phyloP scores from a whole-genome alignment of 2,329 filamentous ascomycete genomes.

The Rasamsonia emersonii region DNA sequence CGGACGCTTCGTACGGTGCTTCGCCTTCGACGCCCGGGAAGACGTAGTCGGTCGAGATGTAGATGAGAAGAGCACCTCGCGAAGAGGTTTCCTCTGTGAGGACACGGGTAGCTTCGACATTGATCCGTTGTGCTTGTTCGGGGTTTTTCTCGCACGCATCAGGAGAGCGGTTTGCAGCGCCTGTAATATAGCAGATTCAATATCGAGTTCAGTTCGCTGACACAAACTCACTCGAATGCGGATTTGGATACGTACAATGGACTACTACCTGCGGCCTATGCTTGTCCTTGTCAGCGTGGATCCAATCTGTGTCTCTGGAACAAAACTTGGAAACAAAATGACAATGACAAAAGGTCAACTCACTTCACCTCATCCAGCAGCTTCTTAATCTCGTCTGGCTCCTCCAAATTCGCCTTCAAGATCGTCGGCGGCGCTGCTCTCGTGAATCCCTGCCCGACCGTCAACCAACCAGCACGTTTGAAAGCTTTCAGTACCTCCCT shows the following conservation, averaged over 20 bases:
- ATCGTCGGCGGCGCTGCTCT: slow-evolving; percentile 63
- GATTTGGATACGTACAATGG: slow-evolving; percentile 57
- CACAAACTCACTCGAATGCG: too few species aligned
- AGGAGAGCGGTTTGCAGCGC: slow-evolving; percentile 79
- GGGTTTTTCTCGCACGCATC: slow-evolving; percentile 78
- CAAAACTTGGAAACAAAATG: neutral
- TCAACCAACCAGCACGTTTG: slow-evolving; percentile 56
- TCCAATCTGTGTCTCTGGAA: too few species aligned
- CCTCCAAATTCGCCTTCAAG: slow-evolving; percentile 47
- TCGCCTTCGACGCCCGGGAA: slow-evolving; percentile 73
- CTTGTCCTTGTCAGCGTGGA: too few species aligned
- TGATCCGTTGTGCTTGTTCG: slow-evolving; percentile 62
- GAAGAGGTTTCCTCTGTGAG: slow-evolving; percentile 59
- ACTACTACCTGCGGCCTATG: slow-evolving; percentile 65
- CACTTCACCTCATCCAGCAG: slow-evolving; percentile 47
- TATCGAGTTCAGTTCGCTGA: too few species aligned
- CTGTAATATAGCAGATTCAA: slow-evolving; percentile 38
- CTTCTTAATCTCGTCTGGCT: slow-evolving; percentile 36
- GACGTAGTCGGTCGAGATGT: slow-evolving; percentile 66
- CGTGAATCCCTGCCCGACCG: slow-evolving; percentile 64
- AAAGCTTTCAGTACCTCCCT: slow-evolving; percentile 69
- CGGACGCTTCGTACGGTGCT: slow-evolving; percentile 66
- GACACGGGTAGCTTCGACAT: slow-evolving; percentile 59
- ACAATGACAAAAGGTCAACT: slow-evolving; percentile 13
- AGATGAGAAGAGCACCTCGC: slow-evolving; percentile 46